Evolutionary conservation across 495 filamentous ascomycete genomes (phyloP).

Genomic region (Lineolata rhizophorae): DNA sequence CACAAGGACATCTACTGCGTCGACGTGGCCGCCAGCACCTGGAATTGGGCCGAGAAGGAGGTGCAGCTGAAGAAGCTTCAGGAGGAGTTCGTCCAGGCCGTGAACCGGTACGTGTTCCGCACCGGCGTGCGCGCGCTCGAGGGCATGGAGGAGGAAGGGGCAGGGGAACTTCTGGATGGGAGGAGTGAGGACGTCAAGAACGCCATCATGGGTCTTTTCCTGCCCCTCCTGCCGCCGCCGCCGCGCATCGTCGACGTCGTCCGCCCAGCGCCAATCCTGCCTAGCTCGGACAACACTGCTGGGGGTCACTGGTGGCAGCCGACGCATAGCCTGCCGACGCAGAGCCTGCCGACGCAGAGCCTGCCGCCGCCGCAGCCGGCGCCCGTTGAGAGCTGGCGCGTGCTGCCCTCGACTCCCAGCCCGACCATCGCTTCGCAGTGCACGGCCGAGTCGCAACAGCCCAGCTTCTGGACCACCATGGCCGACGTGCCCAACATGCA

Average conservation of each 20-base stretch:
- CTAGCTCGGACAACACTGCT: slow-evolving; percentile 50
- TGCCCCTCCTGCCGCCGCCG: slow-evolving; percentile 78
- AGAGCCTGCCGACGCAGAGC: slow-evolving; percentile 21
- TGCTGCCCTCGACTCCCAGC: slow-evolving; percentile 60
- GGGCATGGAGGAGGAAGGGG: slow-evolving; percentile 91
- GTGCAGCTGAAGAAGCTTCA: slow-evolving; percentile 90
- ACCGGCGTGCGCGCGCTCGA: slow-evolving; percentile 79
- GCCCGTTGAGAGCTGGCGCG: slow-evolving; percentile 80
- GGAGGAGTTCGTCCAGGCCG: slow-evolving; percentile 89
- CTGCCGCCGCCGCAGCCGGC: slow-evolving; percentile 31
- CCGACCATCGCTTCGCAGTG: slow-evolving; percentile 51
- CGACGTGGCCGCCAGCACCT: slow-evolving; percentile 71
- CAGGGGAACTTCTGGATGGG: slow-evolving; percentile 77
- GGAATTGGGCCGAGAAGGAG: slow-evolving; percentile 96
- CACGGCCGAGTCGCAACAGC: slow-evolving; percentile 36
- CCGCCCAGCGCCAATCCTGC: slow-evolving; percentile 63
- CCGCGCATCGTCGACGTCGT: slow-evolving; percentile 83
- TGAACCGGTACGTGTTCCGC: slow-evolving; percentile 93
- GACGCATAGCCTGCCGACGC: slow-evolving; percentile 23
- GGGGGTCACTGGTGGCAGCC: slow-evolving; percentile 57
- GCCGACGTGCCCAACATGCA: slow-evolving; percentile 47
- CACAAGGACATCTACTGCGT: slow-evolving; percentile 94
- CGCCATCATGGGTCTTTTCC: slow-evolving; percentile 64
- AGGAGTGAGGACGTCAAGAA: slow-evolving; percentile 87
- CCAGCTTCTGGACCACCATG: slow-evolving; percentile 65